Evolutionary conservation across 1,284 basidiomycete genomes (phyloP), one percentile per base, ranked within the genome.

Genomic region (Ustilago lituana): DNA sequence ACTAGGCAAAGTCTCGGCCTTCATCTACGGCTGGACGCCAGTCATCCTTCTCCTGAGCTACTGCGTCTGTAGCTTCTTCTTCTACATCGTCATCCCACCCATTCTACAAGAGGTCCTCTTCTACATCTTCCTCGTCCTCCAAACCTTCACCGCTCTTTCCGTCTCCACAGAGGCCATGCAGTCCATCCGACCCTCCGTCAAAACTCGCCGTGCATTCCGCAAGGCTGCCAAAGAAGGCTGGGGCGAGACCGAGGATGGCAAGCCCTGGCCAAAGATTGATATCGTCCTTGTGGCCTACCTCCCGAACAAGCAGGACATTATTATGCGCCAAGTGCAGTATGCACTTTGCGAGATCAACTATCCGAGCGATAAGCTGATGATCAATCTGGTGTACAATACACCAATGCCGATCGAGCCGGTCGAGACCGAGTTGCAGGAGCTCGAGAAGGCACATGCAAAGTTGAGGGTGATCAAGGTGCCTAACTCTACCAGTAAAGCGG

Each of bases 341-440:
- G 67, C 68, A 2, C 44, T 78, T 15, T 47, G 66, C n/a, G 64
- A 78, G 67, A 59, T 77, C 51, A 66, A 76, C 59, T 78, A 78
- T 26, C 74, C 76, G 3, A 26, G 35, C 17, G 58, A 66, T 47
- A 73, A 69, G 55, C 37, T 78, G 23, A 61, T 51, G 54, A 63
- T 78, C 76, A 76, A 77, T 39, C 53, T 78, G 11, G 76, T 74
- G 33, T 77, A 77, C 74, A 77, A 78, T 48, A 78, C 76, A 4
- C 76, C 76, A 27, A 55, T 58, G 36, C 74, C 74, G 35, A 78
- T 78, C 54, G 64, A 72, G 47, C 61, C 63, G 4, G 44, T 78
- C 35, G 69, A 78, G 58, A 53, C 49, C 36, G 61, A 78, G 39
- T 31, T 78, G 32, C 35, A 41, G 1, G 68, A 62, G 38, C 53